Evolutionary conservation across 495 filamentous ascomycete genomes (phyloP), one percentile per base, ranked within the genome.

Genomic region (Neurospora sublineolata): DNA sequence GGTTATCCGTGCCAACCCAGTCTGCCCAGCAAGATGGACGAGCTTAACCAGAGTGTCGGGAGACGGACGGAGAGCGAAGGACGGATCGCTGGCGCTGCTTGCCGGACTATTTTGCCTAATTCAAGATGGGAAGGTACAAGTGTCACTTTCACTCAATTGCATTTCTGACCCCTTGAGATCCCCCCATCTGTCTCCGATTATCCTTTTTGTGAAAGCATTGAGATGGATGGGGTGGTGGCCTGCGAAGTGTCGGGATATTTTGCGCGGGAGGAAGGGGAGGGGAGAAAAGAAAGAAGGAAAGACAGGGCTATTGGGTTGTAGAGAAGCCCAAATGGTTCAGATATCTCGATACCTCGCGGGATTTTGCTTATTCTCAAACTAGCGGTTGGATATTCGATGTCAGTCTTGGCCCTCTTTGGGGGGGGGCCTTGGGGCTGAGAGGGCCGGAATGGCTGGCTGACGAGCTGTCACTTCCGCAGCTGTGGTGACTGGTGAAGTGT

Each of bases 21-120:
- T 11, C 69, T 37, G 33, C 30, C 41, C 37, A 64, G 69, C n/a
- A 64, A 70, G 69, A 23, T 67, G 41, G 33, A 39, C 36, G 42
- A 70, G 69, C 69, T 70, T 70, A 67, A 70, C 69, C 69, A 70
- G 27, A 70, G 33, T 70, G 69, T 68, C 69, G 69, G 69, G 58
- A 60, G 36, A 44, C 52, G 52, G 44, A 33, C 33, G 20, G 44
- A 7, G 18, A n/a, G 46, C 11, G 46, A 58, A 14, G 44, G 46
- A 58, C 11, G 23, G 23, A 58, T 23, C 46, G 46, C 46, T 33
- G 12, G 14, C 14, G 52, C 52, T 60, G 23, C 27, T 6, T 60
- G 41, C 41, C 41, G 18, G 52, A 64, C 52, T 11, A 30, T 70
- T 52, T 37, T 37, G 33, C 42, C 41, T 27, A 70, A 67, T 23